Percentiles rank a stretch among this genome's conserved stretches.
Conservation (phyloP, 305 asterid species). For the Solanum hybrid region DNA sequence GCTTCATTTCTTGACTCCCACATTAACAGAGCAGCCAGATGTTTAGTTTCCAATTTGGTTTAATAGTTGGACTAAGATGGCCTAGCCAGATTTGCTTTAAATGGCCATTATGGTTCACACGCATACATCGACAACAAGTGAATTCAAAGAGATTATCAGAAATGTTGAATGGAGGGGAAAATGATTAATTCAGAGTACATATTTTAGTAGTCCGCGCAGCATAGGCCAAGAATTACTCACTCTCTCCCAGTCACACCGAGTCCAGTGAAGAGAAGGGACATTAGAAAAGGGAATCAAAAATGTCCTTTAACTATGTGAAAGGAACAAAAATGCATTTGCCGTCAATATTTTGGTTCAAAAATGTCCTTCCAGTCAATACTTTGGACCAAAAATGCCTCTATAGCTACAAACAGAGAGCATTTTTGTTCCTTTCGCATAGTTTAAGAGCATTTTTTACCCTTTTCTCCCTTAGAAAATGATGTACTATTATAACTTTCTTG, state of each 20-base stretch:
- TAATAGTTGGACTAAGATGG: neutral
- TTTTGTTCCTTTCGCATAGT: too few species aligned
- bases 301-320: too few species aligned
- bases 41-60: too few species aligned
- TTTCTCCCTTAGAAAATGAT: neutral
- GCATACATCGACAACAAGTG: neutral
- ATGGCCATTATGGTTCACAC: neutral
- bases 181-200: neutral
- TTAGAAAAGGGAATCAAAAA: neutral
- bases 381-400: too few species aligned
- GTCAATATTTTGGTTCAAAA: too few species aligned
- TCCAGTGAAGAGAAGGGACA: neutral
- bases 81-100: neutral
- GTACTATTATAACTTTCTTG: neutral
- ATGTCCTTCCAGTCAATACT: too few species aligned
- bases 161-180: neutral
- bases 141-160: neutral
- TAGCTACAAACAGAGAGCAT: too few species aligned
- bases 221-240: neutral
- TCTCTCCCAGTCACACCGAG: neutral
- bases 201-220: neutral
- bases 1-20: too few species aligned
- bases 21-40: too few species aligned
- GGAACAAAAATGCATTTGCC: too few species aligned
- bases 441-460: too few species aligned